A percentile compares a stretch with the other conserved stretches of the same genome.
These are phyloP conservation scores for Collybia sordida DNA, from an alignment of 768 basidiomycete species.

Conservation along the genomic window DNA sequence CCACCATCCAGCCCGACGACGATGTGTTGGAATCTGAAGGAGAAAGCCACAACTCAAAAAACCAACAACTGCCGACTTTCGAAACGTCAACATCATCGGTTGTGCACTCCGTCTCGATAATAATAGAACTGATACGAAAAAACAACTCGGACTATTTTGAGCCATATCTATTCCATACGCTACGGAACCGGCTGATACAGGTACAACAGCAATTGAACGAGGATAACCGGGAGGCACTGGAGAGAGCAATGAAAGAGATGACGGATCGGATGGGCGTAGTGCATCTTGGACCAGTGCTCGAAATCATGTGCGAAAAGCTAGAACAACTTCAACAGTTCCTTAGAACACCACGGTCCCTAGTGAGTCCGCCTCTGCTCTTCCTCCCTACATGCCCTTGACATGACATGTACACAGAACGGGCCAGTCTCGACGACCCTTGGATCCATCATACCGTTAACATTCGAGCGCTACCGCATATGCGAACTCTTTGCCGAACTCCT, in stretches of 20 bases:
- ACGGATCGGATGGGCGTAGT: constrained; percentile 87
- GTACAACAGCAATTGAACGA: constrained; percentile 75
- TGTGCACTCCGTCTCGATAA: constrained; percentile 80
- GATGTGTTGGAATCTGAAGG: constrained; percentile 17
- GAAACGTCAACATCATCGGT: constrained; percentile 75
- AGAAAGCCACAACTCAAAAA: constrained; percentile 12
- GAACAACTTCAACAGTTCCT: constrained; percentile 71
- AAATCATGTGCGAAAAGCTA: constrained; percentile 68
- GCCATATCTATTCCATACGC: constrained; percentile 92
- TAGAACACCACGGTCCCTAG: constrained; percentile 71
- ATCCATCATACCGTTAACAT: constrained; percentile 75
- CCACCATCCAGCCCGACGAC: constrained; percentile 15
- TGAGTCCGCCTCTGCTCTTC: constrained; percentile 34
- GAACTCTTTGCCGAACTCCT: constrained; percentile 96
- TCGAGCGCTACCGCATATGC: constrained; percentile 94
- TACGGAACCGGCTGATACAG: constrained; percentile 87
- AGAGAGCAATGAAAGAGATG: constrained; percentile 76
- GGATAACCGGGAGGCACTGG: constrained; percentile 64
- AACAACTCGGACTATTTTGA: constrained; percentile 99
- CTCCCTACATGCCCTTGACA: constrained; percentile 4
- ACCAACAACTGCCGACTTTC: constrained; percentile 33
- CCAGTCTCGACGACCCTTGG: constrained; percentile 76
- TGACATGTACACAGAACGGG: constrained; percentile 47
- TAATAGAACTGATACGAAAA: constrained; percentile 93
- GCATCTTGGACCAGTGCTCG: constrained; percentile 81